A percentile compares a stretch with the other conserved stretches of the same genome.
phyloP scores from a whole-genome alignment of 2,329 filamentous ascomycete genomes.

The Aspergillus clavatus region DNA sequence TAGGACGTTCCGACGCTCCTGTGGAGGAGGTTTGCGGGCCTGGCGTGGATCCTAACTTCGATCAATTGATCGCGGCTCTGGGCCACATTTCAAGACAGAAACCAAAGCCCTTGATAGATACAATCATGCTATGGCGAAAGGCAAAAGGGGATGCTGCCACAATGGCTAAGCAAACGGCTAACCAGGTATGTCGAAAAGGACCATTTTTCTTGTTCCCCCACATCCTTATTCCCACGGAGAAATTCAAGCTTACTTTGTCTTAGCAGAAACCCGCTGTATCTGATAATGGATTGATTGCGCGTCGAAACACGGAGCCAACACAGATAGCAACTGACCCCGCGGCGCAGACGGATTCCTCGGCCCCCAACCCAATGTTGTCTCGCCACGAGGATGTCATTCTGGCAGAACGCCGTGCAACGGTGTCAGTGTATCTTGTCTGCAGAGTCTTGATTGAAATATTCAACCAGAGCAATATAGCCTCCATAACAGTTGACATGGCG shows the following conservation, averaged over 20 bases:
- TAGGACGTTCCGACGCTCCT: constrained; percentile 73
- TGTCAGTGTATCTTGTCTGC: constrained; percentile 94
- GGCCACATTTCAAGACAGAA: constrained; percentile 93
- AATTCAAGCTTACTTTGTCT: not conserved
- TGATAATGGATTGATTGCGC: constrained; percentile 49
- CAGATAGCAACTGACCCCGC: constrained; percentile 41
- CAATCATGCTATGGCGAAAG: constrained; percentile 97
- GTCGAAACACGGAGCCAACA: constrained; percentile 70
- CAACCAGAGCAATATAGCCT: constrained; percentile 75
- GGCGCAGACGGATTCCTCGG: constrained; percentile 22
- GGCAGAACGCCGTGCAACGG: constrained; percentile 82
- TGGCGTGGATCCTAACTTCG: constrained; percentile 81
- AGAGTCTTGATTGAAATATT: constrained; percentile 92
- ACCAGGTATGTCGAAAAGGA: constrained; percentile 24
- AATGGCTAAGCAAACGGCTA: constrained; percentile 50
- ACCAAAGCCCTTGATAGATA: constrained; percentile 91
- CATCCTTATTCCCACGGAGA: not conserved
- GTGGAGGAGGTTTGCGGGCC: constrained; percentile 89
- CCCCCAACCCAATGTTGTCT: constrained; percentile 35
- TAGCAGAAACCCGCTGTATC: not conserved
- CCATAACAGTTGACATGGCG: constrained; percentile 85
- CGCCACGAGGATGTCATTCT: constrained; percentile 69
- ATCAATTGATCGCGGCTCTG: constrained; percentile 87
- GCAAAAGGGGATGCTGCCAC: constrained; percentile 86
- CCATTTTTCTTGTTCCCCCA: not conserved